Conservation (phyloP, 2,329 filamentous ascomycete species). For the Helminthosporium solani region DNA sequence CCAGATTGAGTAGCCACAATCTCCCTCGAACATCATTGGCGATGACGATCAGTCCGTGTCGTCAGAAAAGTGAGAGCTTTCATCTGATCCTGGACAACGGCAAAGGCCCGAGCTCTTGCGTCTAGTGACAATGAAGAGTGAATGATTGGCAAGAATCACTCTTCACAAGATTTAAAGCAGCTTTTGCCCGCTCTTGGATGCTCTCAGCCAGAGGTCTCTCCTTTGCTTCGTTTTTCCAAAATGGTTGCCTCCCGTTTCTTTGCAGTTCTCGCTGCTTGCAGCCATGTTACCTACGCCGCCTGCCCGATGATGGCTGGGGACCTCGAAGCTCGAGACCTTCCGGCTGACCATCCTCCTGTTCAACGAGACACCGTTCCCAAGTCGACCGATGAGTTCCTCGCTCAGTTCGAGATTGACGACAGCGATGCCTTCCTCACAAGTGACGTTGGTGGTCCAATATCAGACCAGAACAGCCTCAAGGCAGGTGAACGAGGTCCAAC, state of each 20-base stretch:
- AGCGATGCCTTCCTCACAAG: slow-evolving; percentile 52
- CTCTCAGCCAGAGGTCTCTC: slow-evolving; percentile 1
- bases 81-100: background rate
- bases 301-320: slow-evolving; percentile 41
- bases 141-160: background rate
- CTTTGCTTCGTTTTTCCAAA: slow-evolving; percentile 9
- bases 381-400: slow-evolving; percentile 38
- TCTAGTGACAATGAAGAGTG: background rate
- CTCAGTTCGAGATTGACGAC: slow-evolving; percentile 41
- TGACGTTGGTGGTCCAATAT: slow-evolving; percentile 68
- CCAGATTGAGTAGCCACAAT: slow-evolving; percentile 10
- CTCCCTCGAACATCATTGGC: slow-evolving; percentile 3
- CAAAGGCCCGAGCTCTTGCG: background rate
- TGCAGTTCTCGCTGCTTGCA: slow-evolving; percentile 26
- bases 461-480: slow-evolving; percentile 65
- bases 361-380: slow-evolving; percentile 23
- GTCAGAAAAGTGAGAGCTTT: slow-evolving; percentile 1
- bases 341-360: slow-evolving; percentile 30
- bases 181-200: slow-evolving; percentile 1
- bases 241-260: slow-evolving; percentile 27
- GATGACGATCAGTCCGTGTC: slow-evolving; percentile 2
- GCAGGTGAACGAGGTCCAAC: slow-evolving; percentile 68
- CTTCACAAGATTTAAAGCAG: slow-evolving; percentile 1
- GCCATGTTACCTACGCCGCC: slow-evolving; percentile 23
- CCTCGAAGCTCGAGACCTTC: slow-evolving; percentile 27